Evolutionary conservation across 1,284 basidiomycete genomes (phyloP), one percentile per base, ranked within the genome.

Genomic region (Ceratobasidium sp.): DNA sequence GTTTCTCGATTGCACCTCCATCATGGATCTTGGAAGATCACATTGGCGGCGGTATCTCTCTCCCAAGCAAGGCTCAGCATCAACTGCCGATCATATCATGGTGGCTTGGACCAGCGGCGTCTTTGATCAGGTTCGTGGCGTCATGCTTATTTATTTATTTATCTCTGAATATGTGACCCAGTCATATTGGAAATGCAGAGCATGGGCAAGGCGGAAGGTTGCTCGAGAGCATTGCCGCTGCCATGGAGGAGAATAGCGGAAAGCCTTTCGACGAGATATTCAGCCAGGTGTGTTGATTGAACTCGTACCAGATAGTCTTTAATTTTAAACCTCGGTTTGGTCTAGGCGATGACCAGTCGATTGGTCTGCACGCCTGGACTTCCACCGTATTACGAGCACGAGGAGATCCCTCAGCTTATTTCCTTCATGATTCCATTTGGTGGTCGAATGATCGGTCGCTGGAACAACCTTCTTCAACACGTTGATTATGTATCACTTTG

Each of bases 301-400:
- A n/a, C 16, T 7, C 16, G 16, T 16, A 49, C 6, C n/a, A n/a
- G 16, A n/a, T 6, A n/a, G 7, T 23, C 18, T n/a, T 23, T 49
- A 9, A 44, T 7, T n/a, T 49, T n/a, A 49, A 49, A n/a, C 23
- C 23, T 23, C 18, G 43, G 8, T 18, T 9, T 44, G 6, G 23
- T 49, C 43, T 46, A 62, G 58, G 58, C 43, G 23, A 7, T 62
- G 13, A 21, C 58, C 9, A 21, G 23, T 23, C 63, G 63, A 18
- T 13, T 67, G 41, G 50, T 67, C 7, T 38, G 38, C 38, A 28
- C 55, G 8, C 64, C 64, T 2, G 64, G 64, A 11, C 35, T 67
- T 16, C 64, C 64, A 14, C 26, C 52, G 2, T 35, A 55, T 43
- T 55, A 67, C 30, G 64, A 67, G 64, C 52, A 55, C 11, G 64